Conservation (phyloP, 2,329 filamentous ascomycete species). For the Fusarium clavum region DNA sequence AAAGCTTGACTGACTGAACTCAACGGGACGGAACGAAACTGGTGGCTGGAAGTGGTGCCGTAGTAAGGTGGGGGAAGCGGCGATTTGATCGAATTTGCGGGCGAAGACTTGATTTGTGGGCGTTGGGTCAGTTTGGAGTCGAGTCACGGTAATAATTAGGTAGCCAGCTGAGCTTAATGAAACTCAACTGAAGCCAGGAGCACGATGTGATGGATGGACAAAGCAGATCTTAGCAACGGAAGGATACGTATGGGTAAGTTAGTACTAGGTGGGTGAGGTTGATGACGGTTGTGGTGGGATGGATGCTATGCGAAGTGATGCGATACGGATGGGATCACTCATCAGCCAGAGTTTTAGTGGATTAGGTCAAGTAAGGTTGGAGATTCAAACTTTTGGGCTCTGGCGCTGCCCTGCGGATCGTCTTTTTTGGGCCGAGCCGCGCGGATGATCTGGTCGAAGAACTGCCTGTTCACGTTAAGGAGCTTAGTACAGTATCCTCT, state of each 20-base stretch:
- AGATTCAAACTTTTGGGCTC: conserved; percentile 39
- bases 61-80: conserved; percentile 47
- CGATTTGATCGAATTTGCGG: conserved; percentile 43
- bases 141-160: not conserved
- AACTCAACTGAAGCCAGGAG: conserved; percentile 5
- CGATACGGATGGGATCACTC: conserved; percentile 25
- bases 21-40: conserved; percentile 31
- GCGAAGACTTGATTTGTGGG: conserved; percentile 39
- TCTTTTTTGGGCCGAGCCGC: conserved; percentile 41
- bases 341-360: conserved; percentile 33
- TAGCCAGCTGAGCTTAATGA: not conserved
- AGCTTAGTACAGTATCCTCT: conserved; percentile 6
- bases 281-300: not conserved
- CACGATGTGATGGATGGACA: conserved; percentile 23
- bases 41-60: conserved; percentile 48
- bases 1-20: conserved; percentile 21
- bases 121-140: conserved; percentile 26
- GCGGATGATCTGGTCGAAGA: conserved; percentile 35
- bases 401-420: conserved; percentile 31
- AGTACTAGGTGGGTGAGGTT: not conserved
- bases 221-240: conserved; percentile 14
- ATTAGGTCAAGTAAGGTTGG: conserved; percentile 39
- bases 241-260: conserved; percentile 3
- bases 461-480: conserved; percentile 36
- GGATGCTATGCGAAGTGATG: not conserved